Evolutionary conservation across 371 early-diverging fungal species (phyloP).

Genomic region (Mucor mucedo): DNA sequence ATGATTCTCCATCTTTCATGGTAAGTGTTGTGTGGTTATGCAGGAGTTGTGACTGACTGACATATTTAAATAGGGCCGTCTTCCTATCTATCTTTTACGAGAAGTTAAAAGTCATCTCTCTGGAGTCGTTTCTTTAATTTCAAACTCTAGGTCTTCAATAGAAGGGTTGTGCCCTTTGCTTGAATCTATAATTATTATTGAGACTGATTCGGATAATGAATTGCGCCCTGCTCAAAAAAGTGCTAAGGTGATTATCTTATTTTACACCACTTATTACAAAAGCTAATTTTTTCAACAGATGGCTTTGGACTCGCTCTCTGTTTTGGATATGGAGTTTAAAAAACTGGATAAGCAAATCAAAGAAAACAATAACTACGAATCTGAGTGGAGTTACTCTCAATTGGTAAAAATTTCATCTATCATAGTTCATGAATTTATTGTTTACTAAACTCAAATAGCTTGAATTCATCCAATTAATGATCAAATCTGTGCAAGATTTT

Average conservation of each 20-base stretch:
- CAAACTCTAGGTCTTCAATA: slow-evolving; percentile 27
- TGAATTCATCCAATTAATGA: slow-evolving; percentile 12
- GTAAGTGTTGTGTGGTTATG: slow-evolving; percentile 1
- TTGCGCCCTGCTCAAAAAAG: slow-evolving; percentile 48
- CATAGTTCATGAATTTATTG: background rate
- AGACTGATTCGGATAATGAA: slow-evolving; percentile 50
- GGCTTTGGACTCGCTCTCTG: slow-evolving; percentile 25
- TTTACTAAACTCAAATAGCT: background rate
- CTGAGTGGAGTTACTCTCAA: slow-evolving; percentile 33
- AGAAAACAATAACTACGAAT: slow-evolving; percentile 20
- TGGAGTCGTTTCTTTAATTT: slow-evolving; percentile 12
- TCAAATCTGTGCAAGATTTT: slow-evolving; percentile 24
- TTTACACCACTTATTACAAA: no score
- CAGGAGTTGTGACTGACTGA: background rate
- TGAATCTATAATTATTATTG: slow-evolving; percentile 46
- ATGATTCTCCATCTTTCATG: slow-evolving; percentile 9
- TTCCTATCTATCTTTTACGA: slow-evolving; percentile 24
- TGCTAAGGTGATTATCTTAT: slow-evolving; percentile 38
- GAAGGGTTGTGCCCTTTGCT: slow-evolving; percentile 42
- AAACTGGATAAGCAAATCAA: slow-evolving; percentile 24
- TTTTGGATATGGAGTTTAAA: slow-evolving; percentile 16
- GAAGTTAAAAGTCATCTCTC: slow-evolving; percentile 21
- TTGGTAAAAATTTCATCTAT: slow-evolving; percentile 19
- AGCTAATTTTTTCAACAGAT: slow-evolving; percentile 3
- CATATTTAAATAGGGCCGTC: slow-evolving; percentile 14